phyloP scores from a whole-genome alignment of 352 stramenopile genomes.

The Globisporangium ultimum region DNA sequence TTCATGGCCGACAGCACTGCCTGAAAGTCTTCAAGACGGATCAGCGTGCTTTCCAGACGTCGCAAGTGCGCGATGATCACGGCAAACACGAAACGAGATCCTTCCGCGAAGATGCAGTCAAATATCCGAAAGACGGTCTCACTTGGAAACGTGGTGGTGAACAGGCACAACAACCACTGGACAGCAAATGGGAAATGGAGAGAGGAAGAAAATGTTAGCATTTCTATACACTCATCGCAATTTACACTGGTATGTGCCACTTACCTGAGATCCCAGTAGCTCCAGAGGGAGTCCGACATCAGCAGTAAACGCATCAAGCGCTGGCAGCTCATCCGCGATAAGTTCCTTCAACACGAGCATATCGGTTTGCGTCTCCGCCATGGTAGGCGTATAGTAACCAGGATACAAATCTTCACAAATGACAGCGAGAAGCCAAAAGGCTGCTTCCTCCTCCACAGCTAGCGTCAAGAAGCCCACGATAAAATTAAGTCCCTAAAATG shows the following conservation, averaged over 20 bases:
- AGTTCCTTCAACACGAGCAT: slow-evolving; percentile 88
- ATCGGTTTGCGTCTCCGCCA: slow-evolving; percentile 88
- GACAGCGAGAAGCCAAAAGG: slow-evolving; percentile 86
- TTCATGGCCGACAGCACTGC: slow-evolving; percentile 73
- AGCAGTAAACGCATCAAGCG: slow-evolving; percentile 68
- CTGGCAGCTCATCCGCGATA: slow-evolving; percentile 76
- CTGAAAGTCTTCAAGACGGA: slow-evolving; percentile 64
- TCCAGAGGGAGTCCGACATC: slow-evolving; percentile 83
- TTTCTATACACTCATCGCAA: neutral
- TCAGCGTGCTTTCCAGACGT: slow-evolving; percentile 43
- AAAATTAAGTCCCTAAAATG: slow-evolving; percentile 75
- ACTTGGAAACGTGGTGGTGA: slow-evolving; percentile 87
- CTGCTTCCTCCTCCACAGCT: slow-evolving; percentile 77
- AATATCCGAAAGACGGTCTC: slow-evolving; percentile 88
- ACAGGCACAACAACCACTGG: slow-evolving; percentile 89
- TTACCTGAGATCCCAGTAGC: slow-evolving; percentile 74
- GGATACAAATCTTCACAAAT: slow-evolving; percentile 89
- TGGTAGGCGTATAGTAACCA: slow-evolving; percentile 86
- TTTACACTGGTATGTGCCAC: slow-evolving; percentile 36
- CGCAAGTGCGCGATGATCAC: slow-evolving; percentile 81
- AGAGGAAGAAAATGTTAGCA: neutral
- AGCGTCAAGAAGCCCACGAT: slow-evolving; percentile 85
- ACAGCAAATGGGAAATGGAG: neutral
- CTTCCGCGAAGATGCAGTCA: slow-evolving; percentile 85
- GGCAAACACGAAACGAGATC: slow-evolving; percentile 76